Conservation (phyloP, 2,329 filamentous ascomycete genomes). For the Rhytidhysteron rufulum region DNA sequence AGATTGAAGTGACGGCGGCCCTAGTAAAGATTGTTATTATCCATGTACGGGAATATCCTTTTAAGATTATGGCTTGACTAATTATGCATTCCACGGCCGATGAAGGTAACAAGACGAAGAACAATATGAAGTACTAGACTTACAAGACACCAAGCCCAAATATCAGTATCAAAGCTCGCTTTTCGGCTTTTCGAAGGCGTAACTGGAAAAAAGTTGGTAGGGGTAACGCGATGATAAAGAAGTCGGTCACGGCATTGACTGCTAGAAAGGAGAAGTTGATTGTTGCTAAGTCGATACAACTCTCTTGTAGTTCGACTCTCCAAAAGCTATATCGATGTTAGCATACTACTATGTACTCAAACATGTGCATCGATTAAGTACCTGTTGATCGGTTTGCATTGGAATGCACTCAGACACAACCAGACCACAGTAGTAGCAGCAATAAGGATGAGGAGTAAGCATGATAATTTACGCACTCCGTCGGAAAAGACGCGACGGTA, state of each 20-base stretch:
- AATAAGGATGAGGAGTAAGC: background rate
- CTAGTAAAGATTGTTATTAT: too few species aligned
- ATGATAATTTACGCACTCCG: background rate
- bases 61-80: too few species aligned
- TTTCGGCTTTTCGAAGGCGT: conserved; percentile 1
- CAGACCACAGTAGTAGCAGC: background rate
- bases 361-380: too few species aligned
- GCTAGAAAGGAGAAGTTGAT: background rate
- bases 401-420: background rate
- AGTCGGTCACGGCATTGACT: background rate
- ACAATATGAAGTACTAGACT: background rate
- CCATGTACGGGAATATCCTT: too few species aligned
- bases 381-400: background rate
- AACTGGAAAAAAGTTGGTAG: background rate
- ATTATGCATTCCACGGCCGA: too few species aligned
- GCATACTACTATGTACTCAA: too few species aligned
- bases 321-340: too few species aligned
- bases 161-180: background rate
- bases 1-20: conserved; percentile 1
- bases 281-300: background rate
- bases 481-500: conserved; percentile 1
- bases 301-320: background rate
- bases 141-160: conserved; percentile 1
- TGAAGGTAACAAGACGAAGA: too few species aligned
- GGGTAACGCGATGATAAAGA: background rate